Evolutionary conservation across 495 filamentous ascomycete genomes (phyloP).

Genomic region (Hypoxylon intermedium): DNA sequence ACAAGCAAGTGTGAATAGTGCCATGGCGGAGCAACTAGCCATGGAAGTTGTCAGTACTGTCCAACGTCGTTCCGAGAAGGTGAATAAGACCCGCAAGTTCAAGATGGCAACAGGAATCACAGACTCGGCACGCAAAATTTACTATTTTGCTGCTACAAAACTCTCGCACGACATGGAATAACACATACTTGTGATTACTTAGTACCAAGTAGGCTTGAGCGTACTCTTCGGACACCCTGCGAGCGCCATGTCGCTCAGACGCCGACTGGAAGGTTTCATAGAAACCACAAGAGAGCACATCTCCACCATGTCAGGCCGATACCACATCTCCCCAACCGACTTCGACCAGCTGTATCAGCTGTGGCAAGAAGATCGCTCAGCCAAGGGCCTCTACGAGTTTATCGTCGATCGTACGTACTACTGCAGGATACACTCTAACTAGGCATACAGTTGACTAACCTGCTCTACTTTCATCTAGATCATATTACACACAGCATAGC

Average conservation of each 20-base stretch:
- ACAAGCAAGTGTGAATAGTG: neutral
- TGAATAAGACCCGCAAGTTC: neutral
- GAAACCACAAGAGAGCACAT: constrained; percentile 16
- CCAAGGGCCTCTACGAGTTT: constrained; percentile 32
- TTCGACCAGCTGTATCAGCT: constrained; percentile 35
- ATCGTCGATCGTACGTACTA: constrained; percentile 30
- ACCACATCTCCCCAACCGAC: constrained; percentile 20
- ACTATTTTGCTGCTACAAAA: constrained; percentile 9
- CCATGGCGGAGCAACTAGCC: neutral
- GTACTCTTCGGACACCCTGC: neutral
- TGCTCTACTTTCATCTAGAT: constrained; percentile 4
- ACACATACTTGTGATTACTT: neutral
- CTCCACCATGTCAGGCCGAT: constrained; percentile 23
- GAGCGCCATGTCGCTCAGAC: constrained; percentile 6
- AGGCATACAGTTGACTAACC: neutral
- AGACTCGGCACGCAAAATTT: neutral
- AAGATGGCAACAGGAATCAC: constrained; percentile 7
- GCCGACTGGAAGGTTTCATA: constrained; percentile 12
- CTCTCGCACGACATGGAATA: neutral
- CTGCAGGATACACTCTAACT: neutral
- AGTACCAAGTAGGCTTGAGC: neutral
- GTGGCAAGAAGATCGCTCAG: constrained; percentile 27
- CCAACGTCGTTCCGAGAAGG: constrained; percentile 15
- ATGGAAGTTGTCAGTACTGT: neutral
- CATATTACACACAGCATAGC: constrained; percentile 23